Base-by-base conservation (phyloP, 2,329 filamentous ascomycete species). In the Fusarium brevicatenulatum region DNA sequence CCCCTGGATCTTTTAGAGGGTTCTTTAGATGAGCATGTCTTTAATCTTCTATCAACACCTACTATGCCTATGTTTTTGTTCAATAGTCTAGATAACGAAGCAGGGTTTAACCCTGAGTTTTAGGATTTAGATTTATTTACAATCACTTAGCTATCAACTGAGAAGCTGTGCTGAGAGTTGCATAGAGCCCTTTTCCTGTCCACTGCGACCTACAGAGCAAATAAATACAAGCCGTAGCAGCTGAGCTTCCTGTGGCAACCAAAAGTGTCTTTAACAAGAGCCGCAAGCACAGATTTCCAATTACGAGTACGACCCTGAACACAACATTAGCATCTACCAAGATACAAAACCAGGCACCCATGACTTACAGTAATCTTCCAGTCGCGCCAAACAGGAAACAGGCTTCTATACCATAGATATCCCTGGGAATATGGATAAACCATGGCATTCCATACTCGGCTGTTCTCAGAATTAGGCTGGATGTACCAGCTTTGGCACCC, bases 331-430 rank as follows among this genome's bases (percentile, higher is more conserved):
- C 46, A 1, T 30, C 25, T 21, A 9, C 4, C 13, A 8, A 16
- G 8, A 16, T 2, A 30, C 3, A 10, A 12, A 8, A 8, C 1
- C 7, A 8, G 9, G 9, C 3, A 10, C 1, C 19, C 0, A 12
- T 23, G 36, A 25, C 56, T 52, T n/a, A 53, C 56, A 4, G 56
- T 59, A 0, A 59, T 34, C 36, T 42, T 59, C 56, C 56, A 59
- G 28, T 59, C 56, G 9, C 36, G 16, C 56, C 56, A 59, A 21
- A 40, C 2, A 28, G 44, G 56, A 40, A 59, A 40, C 44, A 59
- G 7, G 36, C 56, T 53, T 18, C 56, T 59, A 1, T 59, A 59
- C 56, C 56, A 59, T 0, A 59, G 18, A 1, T 53, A 42, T 32
- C 34, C 56, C 7, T 59, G 56, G 2, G 56, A 59, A 32, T 59